Evolutionary conservation across 2,329 filamentous ascomycete species (phyloP).

Genomic region (Emmonsia crescens): DNA sequence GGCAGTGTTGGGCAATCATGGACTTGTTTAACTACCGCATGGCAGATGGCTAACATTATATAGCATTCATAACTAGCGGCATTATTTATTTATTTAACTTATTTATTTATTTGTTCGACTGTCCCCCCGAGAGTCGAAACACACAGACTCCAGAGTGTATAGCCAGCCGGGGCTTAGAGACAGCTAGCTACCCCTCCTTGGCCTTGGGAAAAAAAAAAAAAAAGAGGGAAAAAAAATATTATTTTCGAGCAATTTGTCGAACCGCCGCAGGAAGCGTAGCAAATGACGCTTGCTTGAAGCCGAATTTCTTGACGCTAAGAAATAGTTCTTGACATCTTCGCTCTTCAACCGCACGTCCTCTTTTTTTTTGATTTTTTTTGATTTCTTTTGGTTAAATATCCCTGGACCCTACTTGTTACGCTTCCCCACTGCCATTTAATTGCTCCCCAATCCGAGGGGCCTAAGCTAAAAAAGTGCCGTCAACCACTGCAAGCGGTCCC

Average conservation of each 20-base stretch:
- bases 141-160: too few relatives aligned
- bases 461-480: not conserved
- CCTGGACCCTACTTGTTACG: not conserved
- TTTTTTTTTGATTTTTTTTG: too few relatives aligned
- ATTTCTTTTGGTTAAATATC: too few relatives aligned
- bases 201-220: too few relatives aligned
- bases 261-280: not conserved
- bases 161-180: not conserved
- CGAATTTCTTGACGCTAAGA: not conserved
- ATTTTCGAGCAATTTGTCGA: not conserved
- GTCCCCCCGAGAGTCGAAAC: too few relatives aligned
- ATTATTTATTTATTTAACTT: too few relatives aligned
- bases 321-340: not conserved
- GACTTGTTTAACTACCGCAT: not conserved
- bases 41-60: too few relatives aligned
- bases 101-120: too few relatives aligned
- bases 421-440: not conserved
- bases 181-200: too few relatives aligned
- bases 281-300: not conserved
- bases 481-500: not conserved
- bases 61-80: too few relatives aligned
- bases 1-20: not conserved
- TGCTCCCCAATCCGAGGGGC: not conserved
- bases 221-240: not conserved
- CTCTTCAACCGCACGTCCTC: not conserved